Conservation (phyloP, 2,329 filamentous ascomycete species). For the Aspergillus sergii region DNA sequence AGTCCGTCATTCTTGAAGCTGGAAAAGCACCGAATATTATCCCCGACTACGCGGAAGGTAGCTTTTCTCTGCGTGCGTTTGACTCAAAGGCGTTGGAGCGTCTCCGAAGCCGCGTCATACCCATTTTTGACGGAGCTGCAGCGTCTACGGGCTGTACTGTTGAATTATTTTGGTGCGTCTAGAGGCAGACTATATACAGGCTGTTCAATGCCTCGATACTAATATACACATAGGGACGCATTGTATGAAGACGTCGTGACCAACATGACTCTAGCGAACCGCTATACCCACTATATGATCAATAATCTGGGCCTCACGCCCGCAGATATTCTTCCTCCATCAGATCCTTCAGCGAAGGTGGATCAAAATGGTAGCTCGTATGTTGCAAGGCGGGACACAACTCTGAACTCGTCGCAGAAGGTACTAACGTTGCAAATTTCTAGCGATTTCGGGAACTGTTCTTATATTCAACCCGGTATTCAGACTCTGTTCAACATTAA, state of each 20-base stretch:
- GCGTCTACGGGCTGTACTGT: background rate
- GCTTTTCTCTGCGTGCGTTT: slow-evolving; percentile 1
- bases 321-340: background rate
- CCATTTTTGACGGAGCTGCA: background rate
- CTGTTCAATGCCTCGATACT: background rate
- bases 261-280: background rate
- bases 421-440: background rate
- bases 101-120: background rate
- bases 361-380: slow-evolving; percentile 1
- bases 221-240: background rate
- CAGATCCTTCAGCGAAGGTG: background rate
- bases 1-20: slow-evolving; percentile 1
- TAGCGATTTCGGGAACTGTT: slow-evolving; percentile 1
- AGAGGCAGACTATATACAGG: background rate
- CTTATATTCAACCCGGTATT: background rate
- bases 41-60: background rate
- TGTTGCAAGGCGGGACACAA: background rate
- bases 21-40: background rate
- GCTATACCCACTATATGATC: background rate
- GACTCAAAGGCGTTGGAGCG: background rate
- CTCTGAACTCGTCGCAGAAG: background rate
- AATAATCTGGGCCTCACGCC: background rate
- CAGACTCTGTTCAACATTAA: background rate
- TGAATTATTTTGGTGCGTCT: background rate
- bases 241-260: background rate